Base-by-base conservation (phyloP, 495 filamentous ascomycete genomes). In the Glonium stellatum region DNA sequence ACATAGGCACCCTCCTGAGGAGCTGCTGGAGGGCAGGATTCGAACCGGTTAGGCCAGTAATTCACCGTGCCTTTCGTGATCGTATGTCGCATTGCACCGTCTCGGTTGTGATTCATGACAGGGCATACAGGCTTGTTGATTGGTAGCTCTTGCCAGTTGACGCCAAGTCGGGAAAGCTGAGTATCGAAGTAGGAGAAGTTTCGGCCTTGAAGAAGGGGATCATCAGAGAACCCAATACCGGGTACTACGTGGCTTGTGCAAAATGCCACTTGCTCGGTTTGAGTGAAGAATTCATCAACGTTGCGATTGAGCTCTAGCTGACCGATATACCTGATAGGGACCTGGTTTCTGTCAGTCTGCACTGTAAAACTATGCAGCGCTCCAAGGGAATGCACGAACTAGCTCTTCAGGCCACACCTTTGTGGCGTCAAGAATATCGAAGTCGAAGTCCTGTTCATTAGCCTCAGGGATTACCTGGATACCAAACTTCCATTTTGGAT, bases 111-210 rank as follows among this genome's bases (percentile, higher is more conserved):
- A 71, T 92, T 90, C 80, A 90, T 84, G 21, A 89, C 82, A 0
- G 91, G 89, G 63, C 89, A 95, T 12, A 87, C 76, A 0, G 83
- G 85, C 0, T 80, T 74, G 72, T 96, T 96, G 68, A 95, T 87
- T 21, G 91, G 90, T 4, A 95, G 73, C 69, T 95, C 88, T 64
- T 95, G 78, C 83, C 84, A 95, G 73, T 96, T 96, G 49, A 83
- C 75, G 13, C 91, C 91, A 0, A 95, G 80, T 31, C 91, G 86
- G 10, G 82, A 84, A 27, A 95, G 76, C 68, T 96, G 90, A 0
- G 91, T 95, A 62, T 96, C 90, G 41, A 85, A 84, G 73, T 95
- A 96, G 54, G 83, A 87, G 70, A 95, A 95, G 75, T 90, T 93
- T 5, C 90, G 83, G 44, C 88, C 88, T 67, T 91, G 86, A 4